Percentiles rank a stretch among this genome's conserved stretches.
phyloP scores from a whole-genome alignment of 495 filamentous ascomycete species.

The Penicillium crystallinum region DNA sequence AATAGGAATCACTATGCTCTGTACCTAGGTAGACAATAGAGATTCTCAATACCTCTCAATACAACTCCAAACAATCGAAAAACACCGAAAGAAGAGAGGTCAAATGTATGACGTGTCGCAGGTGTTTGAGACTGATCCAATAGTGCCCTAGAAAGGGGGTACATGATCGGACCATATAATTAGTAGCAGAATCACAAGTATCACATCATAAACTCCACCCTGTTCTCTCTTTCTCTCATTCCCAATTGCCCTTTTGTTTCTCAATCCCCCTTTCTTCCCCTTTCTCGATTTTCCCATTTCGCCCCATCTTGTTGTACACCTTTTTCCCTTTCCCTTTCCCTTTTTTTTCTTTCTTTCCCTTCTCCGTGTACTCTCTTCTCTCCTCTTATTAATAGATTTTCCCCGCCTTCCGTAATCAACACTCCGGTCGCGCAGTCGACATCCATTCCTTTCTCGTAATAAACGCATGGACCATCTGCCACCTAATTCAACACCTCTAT shows the following conservation, averaged over 20 bases:
- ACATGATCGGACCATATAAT: neutral
- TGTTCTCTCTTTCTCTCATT: slow-evolving; percentile 8
- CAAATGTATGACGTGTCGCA: slow-evolving; percentile 23
- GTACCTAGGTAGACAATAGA: neutral
- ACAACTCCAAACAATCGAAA: too few species aligned
- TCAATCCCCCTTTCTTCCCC: neutral
- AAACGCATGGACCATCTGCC: slow-evolving; percentile 27
- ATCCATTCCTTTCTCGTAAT: slow-evolving; percentile 23
- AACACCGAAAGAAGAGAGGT: neutral
- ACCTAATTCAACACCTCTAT: slow-evolving; percentile 12
- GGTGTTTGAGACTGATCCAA: slow-evolving; percentile 10
- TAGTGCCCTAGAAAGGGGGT: neutral
- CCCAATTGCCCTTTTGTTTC: neutral
- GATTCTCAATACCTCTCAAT: too few species aligned
- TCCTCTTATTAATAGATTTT: slow-evolving; percentile 20
- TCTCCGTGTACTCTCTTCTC: slow-evolving; percentile 6
- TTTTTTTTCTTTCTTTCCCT: slow-evolving; percentile 5
- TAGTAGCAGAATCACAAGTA: slow-evolving; percentile 4
- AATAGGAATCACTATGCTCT: neutral
- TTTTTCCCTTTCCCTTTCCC: neutral
- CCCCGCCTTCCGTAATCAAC: slow-evolving; percentile 18
- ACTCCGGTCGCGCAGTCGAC: slow-evolving; percentile 11
- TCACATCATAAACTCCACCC: slow-evolving; percentile 21
- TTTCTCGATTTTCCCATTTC: slow-evolving; percentile 1
- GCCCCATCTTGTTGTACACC: slow-evolving; percentile 1